Evolutionary conservation across 1,284 basidiomycete genomes (phyloP).

Genomic region (Pseudozyma flocculosa): DNA sequence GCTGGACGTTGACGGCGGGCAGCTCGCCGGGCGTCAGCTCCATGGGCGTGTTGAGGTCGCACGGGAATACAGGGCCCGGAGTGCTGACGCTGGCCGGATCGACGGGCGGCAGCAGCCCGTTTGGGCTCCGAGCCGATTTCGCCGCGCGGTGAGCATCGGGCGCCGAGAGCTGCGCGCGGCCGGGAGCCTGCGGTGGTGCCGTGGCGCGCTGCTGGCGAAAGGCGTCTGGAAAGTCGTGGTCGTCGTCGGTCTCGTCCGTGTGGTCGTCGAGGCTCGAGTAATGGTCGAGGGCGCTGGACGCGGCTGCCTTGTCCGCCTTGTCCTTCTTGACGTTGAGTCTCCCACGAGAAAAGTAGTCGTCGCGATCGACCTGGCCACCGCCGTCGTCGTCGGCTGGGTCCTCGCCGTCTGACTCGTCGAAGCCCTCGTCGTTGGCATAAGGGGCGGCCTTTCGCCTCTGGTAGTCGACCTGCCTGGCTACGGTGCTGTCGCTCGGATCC

Average conservation of each 20-base stretch:
- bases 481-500: slow-evolving; percentile 21
- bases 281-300: background rate
- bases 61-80: slow-evolving; percentile 26
- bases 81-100: slow-evolving; percentile 15
- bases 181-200: too few species aligned
- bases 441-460: slow-evolving; percentile 27
- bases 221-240: background rate
- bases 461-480: slow-evolving; percentile 30
- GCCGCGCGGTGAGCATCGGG: too few species aligned
- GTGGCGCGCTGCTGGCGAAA: background rate
- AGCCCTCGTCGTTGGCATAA: slow-evolving; percentile 19
- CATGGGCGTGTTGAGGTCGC: slow-evolving; percentile 26
- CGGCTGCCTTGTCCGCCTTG: slow-evolving; percentile 8
- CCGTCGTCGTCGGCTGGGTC: slow-evolving; percentile 11
- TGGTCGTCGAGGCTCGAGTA: background rate
- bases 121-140: too few species aligned
- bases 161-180: too few species aligned
- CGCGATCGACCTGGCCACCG: slow-evolving; percentile 9
- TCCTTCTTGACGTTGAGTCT: slow-evolving; percentile 9
- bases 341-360: slow-evolving; percentile 33
- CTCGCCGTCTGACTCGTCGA: slow-evolving; percentile 19
- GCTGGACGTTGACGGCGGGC: slow-evolving; percentile 37
- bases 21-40: slow-evolving; percentile 22
- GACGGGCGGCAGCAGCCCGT: background rate
- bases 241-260: background rate